Evolutionary conservation across 2,329 filamentous ascomycete genomes (phyloP).

Genomic region (Ophiocordyceps polyrhachis-furcata): DNA sequence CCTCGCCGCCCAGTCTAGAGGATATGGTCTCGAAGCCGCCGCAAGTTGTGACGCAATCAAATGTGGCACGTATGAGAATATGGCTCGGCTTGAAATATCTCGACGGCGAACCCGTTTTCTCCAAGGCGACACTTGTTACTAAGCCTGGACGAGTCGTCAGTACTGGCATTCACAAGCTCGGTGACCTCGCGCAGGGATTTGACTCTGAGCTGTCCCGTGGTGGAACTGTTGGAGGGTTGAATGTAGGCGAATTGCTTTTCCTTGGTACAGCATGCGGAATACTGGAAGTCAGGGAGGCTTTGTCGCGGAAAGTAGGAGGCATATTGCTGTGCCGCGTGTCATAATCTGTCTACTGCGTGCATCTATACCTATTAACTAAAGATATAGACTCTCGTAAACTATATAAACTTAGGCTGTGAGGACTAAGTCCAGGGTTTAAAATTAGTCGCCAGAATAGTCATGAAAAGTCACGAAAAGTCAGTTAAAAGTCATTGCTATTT

Average conservation of each 20-base stretch:
- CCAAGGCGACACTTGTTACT: slow-evolving; percentile 44
- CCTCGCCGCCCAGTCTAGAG: slow-evolving; percentile 26
- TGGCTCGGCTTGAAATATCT: slow-evolving; percentile 89
- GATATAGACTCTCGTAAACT: too few relatives aligned
- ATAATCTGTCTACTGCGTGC: slow-evolving; percentile 5
- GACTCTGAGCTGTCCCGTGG: slow-evolving; percentile 38
- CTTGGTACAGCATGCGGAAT: slow-evolving; percentile 60
- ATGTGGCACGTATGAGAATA: slow-evolving; percentile 55
- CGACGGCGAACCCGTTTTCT: slow-evolving; percentile 63
- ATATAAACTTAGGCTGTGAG: too few relatives aligned
- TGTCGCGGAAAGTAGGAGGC: slow-evolving; percentile 66
- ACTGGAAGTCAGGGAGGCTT: slow-evolving; percentile 64
- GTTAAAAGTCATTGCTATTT: too few relatives aligned
- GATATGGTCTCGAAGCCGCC: slow-evolving; percentile 26
- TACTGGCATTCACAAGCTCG: slow-evolving; percentile 42
- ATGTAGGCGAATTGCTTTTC: slow-evolving; percentile 68
- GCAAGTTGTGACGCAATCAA: slow-evolving; percentile 44
- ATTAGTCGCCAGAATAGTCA: too few relatives aligned
- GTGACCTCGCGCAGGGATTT: slow-evolving; percentile 48
- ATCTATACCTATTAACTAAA: too few relatives aligned
- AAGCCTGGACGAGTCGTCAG: slow-evolving; percentile 59
- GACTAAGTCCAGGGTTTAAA: too few relatives aligned
- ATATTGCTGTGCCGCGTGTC: slow-evolving; percentile 55
- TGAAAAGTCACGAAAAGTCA: too few relatives aligned
- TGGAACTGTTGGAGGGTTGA: slow-evolving; percentile 55